Base-by-base conservation (phyloP, 257 asterid genomes). In the Marsdenia floribunda region DNA sequence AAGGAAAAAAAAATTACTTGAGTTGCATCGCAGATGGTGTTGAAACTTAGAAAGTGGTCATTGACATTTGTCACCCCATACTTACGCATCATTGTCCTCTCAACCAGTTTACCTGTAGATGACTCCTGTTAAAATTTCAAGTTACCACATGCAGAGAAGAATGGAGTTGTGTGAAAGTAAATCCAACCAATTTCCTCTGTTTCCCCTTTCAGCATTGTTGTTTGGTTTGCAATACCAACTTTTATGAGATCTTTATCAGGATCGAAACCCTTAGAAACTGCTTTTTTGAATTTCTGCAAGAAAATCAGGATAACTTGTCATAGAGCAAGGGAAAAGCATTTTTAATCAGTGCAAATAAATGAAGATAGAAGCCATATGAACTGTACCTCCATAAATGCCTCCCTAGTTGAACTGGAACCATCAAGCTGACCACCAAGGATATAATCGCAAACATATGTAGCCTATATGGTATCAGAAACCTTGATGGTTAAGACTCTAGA, bases 121-220 rank as follows among this genome's bases (percentile, higher is more conserved):
- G 67, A 76, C 3, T 15, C 70, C 64, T 4, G 67, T 77, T 68
- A 68, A 57, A 54, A 78, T 68, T 21, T 47, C 33, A 63, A 49
- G 63, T 72, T 46, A 35, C 55, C 29, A 2, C 33, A 38, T 44
- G 54, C 65, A 47, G 72, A 78, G 40, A 57, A 29, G 78, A 44
- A 71, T 54, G 63, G 70, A 73, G 68, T 54, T 38, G 65, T 55
- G 54, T 4, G 24, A 18, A 76, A 38, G 9, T 12, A 73, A 10
- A 76, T 86, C 96, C 80, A 68, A 90, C 97, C 98, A 71, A 92
- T 91, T 49, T 95, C 98, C 84, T 95, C 99, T 22, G 98, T 95
- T 87, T 95, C 99, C 73, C 98, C 99, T 87, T 95, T 92, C 76
- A 92, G 84, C 99, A 90, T 95, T 13, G 99, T 95, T 58, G 99